Conservation (phyloP, 2,329 filamentous ascomycete genomes). For the Calonectria hawksworthii region DNA sequence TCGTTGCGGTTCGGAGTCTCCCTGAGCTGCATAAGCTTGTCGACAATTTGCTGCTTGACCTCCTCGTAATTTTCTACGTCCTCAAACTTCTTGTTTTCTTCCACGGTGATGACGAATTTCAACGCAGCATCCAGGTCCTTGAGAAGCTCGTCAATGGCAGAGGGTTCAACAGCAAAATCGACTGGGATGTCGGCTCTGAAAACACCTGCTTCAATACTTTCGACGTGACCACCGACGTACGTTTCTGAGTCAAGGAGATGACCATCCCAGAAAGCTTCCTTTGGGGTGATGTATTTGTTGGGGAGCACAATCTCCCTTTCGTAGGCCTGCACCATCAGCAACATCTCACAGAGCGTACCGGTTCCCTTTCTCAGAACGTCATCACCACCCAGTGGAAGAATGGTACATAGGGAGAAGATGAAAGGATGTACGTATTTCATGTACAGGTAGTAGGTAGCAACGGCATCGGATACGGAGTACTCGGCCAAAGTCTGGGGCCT, state of each 20-base stretch:
- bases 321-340: conserved; percentile 99
- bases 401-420: conserved; percentile 98
- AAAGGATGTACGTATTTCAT: conserved; percentile 99
- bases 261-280: conserved; percentile 96
- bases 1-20: conserved; percentile 88
- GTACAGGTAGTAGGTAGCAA: conserved; percentile 98
- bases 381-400: conserved; percentile 92
- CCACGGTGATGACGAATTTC: conserved; percentile 86
- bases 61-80: conserved; percentile 87
- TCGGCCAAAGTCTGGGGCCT: conserved; percentile 94
- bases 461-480: conserved; percentile 98
- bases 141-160: conserved; percentile 90
- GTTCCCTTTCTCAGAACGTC: conserved; percentile 96
- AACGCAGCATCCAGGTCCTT: conserved; percentile 89
- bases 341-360: conserved; percentile 98
- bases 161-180: conserved; percentile 91
- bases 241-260: conserved; percentile 97
- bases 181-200: conserved; percentile 96
- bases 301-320: conserved; percentile 91
- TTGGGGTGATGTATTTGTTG: conserved; percentile 93
- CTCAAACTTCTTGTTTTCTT: conserved; percentile 85
- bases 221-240: conserved; percentile 97
- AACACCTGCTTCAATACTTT: conserved; percentile 98
- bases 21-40: conserved; percentile 79
- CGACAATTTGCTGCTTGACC: conserved; percentile 85